phyloP scores from a whole-genome alignment of 148 eudicot species.

The Vaccinium darrowii region DNA sequence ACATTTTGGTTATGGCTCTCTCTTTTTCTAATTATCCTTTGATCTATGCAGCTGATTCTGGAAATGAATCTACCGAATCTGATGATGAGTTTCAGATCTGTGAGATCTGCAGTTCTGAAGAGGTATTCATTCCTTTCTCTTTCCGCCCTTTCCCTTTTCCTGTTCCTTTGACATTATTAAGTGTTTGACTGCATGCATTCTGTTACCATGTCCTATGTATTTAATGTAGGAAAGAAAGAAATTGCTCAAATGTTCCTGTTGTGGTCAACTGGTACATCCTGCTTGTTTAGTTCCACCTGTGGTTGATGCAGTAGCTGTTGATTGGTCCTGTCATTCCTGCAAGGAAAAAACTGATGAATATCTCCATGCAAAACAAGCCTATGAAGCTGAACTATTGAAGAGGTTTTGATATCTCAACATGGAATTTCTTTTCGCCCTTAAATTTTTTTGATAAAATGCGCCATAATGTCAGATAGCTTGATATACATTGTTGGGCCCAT shows the following conservation, averaged over 20 bases:
- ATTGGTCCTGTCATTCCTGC: constrained; percentile 90
- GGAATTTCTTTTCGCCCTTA: background rate
- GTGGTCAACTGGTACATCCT: constrained; percentile 79
- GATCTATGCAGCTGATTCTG: constrained; percentile 69
- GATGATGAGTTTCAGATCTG: constrained; percentile 99
- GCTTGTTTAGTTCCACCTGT: constrained; percentile 80
- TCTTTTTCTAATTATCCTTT: constrained; percentile 10
- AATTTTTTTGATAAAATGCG: no score
- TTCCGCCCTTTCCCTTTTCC: background rate
- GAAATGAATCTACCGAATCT: constrained; percentile 68
- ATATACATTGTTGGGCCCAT: no score
- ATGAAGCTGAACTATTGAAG: constrained; percentile 67
- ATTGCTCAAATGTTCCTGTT: constrained; percentile 84
- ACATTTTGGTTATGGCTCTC: background rate
- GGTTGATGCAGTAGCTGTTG: constrained; percentile 44
- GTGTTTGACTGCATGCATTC: constrained; percentile 15
- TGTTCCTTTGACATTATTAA: constrained; percentile 12
- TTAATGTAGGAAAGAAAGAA: constrained; percentile 82
- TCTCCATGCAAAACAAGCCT: constrained; percentile 62
- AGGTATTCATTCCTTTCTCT: constrained; percentile 38
- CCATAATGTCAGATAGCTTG: background rate
- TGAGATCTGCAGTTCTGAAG: constrained; percentile 83
- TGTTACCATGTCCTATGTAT: constrained; percentile 1
- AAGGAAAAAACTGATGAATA: constrained; percentile 87
- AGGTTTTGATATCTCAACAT: constrained; percentile 40